Conservation (phyloP, 2,329 filamentous ascomycete species). For the Myriosclerotinia scirpicola region DNA sequence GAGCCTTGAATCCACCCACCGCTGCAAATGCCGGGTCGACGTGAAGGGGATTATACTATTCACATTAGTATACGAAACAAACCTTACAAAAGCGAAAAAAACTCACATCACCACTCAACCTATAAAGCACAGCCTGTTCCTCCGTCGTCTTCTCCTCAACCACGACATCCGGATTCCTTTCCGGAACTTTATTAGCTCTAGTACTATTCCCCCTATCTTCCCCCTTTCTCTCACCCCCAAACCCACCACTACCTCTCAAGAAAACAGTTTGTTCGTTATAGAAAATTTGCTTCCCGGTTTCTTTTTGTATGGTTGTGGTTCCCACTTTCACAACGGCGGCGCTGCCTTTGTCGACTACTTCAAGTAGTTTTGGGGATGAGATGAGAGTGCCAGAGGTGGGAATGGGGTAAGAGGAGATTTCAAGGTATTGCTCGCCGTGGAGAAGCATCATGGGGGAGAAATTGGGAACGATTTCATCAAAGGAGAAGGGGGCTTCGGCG, state of each 20-base stretch:
- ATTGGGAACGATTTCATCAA: constrained; percentile 85
- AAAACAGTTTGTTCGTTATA: constrained; percentile 97
- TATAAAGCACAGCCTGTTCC: constrained; percentile 91
- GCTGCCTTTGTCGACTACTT: constrained; percentile 94
- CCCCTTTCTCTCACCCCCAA: constrained; percentile 79
- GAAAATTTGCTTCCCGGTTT: constrained; percentile 85
- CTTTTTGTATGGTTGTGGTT: constrained; percentile 79
- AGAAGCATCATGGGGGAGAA: constrained; percentile 99
- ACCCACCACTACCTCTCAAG: constrained; percentile 86
- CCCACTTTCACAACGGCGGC: constrained; percentile 81
- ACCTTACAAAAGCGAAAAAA: not conserved
- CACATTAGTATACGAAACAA: not conserved
- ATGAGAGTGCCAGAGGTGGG: constrained; percentile 78
- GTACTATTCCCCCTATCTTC: constrained; percentile 77
- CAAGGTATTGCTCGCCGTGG: constrained; percentile 97
- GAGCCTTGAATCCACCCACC: constrained; percentile 89
- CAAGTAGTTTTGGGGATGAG: constrained; percentile 77
- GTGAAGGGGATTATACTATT: constrained; percentile 66
- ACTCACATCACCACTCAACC: constrained; percentile 88
- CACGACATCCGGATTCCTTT: constrained; percentile 74
- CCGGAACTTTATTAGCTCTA: constrained; percentile 74
- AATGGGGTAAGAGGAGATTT: constrained; percentile 88
- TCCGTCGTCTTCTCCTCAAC: constrained; percentile 83
- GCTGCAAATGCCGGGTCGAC: constrained; percentile 93
- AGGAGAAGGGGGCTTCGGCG: constrained; percentile 74